A percentile compares a stretch with the other conserved stretches of the same genome.
phyloP scores from a whole-genome alignment of 495 filamentous ascomycete species.

The Bryoglossum gracile region DNA sequence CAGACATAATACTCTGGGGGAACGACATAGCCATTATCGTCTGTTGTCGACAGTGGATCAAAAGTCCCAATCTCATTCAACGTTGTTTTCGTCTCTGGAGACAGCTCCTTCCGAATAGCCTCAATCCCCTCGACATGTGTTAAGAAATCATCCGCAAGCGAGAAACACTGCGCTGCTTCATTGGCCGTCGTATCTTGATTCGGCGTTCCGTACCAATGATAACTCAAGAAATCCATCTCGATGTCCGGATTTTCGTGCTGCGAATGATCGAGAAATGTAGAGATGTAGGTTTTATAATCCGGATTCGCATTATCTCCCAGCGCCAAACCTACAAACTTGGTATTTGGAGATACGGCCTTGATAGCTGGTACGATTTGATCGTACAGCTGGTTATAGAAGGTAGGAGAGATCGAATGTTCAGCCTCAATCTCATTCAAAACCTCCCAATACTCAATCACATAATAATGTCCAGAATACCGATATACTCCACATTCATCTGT shows the following conservation, averaged over 20 bases:
- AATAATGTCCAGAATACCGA: neutral
- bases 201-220: constrained; percentile 1
- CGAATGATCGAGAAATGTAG: neutral
- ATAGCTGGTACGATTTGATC: neutral
- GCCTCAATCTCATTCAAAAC: neutral
- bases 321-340: neutral
- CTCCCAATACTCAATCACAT: neutral
- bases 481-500: neutral
- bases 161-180: neutral
- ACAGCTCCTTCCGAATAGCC: neutral
- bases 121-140: neutral
- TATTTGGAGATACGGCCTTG: neutral
- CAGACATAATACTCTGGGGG: neutral
- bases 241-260: neutral
- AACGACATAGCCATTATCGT: neutral
- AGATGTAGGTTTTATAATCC: neutral
- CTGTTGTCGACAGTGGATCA: neutral
- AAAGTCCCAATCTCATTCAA: neutral
- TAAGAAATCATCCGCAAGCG: neutral
- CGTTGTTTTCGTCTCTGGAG: neutral
- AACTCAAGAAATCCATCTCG: neutral
- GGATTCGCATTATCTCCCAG: neutral
- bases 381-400: neutral
- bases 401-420: neutral
- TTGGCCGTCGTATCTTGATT: neutral